A percentile compares a stretch with the other conserved stretches of the same genome.
phyloP scores from a whole-genome alignment of 2,329 filamentous ascomycete genomes.

The Sporothrix variecibatus region DNA sequence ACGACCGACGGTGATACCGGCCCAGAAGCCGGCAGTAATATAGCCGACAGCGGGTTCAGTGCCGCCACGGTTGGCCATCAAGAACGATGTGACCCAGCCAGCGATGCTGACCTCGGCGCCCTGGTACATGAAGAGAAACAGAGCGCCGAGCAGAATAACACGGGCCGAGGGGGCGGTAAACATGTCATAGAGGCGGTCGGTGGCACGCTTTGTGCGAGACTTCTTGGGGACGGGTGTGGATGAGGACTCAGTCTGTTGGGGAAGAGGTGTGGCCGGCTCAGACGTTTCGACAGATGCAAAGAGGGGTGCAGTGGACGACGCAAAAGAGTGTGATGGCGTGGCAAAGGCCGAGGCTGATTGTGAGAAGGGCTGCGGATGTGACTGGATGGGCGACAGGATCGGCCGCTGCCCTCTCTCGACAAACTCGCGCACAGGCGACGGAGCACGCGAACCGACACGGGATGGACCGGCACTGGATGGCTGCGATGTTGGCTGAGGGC shows the following conservation, averaged over 20 bases:
- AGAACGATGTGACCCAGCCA: slow-evolving; percentile 84
- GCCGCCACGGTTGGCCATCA: slow-evolving; percentile 71
- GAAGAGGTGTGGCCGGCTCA: neutral
- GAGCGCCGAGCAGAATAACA: slow-evolving; percentile 70
- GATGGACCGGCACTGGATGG: slow-evolving; percentile 15
- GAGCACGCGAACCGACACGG: slow-evolving; percentile 3
- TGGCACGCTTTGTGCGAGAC: neutral
- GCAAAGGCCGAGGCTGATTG: neutral
- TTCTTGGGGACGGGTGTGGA: neutral
- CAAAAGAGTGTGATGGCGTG: slow-evolving; percentile 22
- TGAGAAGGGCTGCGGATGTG: slow-evolving; percentile 17
- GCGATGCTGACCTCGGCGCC: slow-evolving; percentile 82
- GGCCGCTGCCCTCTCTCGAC: slow-evolving; percentile 6
- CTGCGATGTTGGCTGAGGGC: slow-evolving; percentile 10
- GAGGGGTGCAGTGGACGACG: slow-evolving; percentile 21
- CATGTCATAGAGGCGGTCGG: slow-evolving; percentile 45
- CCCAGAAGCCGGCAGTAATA: slow-evolving; percentile 72
- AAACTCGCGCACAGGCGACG: slow-evolving; percentile 11
- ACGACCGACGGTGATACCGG: slow-evolving; percentile 73
- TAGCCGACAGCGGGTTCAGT: slow-evolving; percentile 74
- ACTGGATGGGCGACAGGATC: slow-evolving; percentile 20
- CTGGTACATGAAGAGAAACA: slow-evolving; percentile 86
- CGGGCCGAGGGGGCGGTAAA: slow-evolving; percentile 52
- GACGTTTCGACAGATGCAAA: neutral
- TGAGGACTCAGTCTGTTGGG: neutral